These are phyloP conservation scores for Actinomucor elegans DNA, from an alignment of 371 early-diverging fungal genomes.

Conservation along the genomic window DNA sequence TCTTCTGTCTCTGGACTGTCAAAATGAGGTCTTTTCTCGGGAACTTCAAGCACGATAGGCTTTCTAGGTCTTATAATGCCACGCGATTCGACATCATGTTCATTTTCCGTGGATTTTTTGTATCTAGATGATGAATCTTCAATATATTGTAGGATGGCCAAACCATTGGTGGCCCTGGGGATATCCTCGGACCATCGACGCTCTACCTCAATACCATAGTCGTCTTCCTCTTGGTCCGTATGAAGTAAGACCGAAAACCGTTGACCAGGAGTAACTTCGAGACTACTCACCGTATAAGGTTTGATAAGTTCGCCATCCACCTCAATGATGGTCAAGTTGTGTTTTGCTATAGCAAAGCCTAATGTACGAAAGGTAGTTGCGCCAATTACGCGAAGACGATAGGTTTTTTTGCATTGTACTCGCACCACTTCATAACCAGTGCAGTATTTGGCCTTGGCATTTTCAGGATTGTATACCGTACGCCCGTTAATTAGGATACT, in stretches of 20 bases:
- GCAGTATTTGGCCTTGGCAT: constrained; percentile 19
- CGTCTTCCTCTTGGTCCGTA: constrained; percentile 16
- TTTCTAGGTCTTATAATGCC: neutral
- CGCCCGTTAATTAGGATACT: constrained; percentile 48
- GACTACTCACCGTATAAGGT: constrained; percentile 24
- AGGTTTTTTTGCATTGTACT: constrained; percentile 32
- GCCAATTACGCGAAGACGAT: constrained; percentile 44
- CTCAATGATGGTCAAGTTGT: constrained; percentile 45
- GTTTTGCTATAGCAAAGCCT: constrained; percentile 38
- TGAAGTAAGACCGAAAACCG: constrained; percentile 42
- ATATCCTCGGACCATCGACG: constrained; percentile 38
- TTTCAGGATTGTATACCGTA: constrained; percentile 18
- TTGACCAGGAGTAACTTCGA: constrained; percentile 48
- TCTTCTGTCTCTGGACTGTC: constrained; percentile 16
- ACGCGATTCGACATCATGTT: neutral
- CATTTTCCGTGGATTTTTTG: too few species aligned
- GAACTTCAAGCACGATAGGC: neutral
- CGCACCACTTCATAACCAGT: constrained; percentile 29
- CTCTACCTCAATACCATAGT: constrained; percentile 33
- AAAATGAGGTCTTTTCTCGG: constrained; percentile 16
- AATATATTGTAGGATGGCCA: constrained; percentile 28
- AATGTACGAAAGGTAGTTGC: constrained; percentile 42
- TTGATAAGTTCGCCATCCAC: constrained; percentile 43
- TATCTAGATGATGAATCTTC: too few species aligned
- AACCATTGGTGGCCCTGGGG: constrained; percentile 30